Base-by-base conservation (phyloP, 2,329 filamentous ascomycete species). In the Trichothecium sympodiale region DNA sequence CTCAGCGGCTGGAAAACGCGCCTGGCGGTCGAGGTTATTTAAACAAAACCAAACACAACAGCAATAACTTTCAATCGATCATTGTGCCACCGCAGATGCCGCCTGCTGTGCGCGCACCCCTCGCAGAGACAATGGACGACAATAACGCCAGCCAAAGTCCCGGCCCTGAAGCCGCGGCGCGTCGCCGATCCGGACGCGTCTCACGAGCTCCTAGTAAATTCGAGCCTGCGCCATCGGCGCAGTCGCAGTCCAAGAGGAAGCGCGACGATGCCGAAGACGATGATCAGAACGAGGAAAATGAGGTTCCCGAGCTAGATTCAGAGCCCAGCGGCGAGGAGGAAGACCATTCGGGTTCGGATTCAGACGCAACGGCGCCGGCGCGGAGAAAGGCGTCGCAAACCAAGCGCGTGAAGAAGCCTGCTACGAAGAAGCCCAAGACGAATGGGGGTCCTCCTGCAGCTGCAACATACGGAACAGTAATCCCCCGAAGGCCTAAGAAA, bases 161-260 rank as follows among this genome's bases (percentile, higher is more conserved):
- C 41, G 66, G 69, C 37, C 60, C 62, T 41, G 63, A 67, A 42
- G 58, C 62, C 40, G 63, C 65, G 50, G 64, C 67, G 59, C 69
- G 71, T 66, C 77, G 79, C 56, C 74, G 76, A 45, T 83, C 78
- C 27, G 74, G 76, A 74, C 76, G 76, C 73, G 75, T 77, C 62
- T 67, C 74, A 42, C 72, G 64, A 51, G 65, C 63, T 26, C 74
- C 75, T 31, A 55, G 68, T 51, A 78, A 78, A 54, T 80, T 75
- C 57, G 62, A 62, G 38, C 68, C 72, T 37, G 69, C 77, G 41
- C 41, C 50, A 36, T 39, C 52, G 29, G 45, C 45, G 32, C 60
- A 64, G 45, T 47, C 58, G 31, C 60, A 62, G 29, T 52, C 65
- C 34, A 80, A 79, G 58, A 69, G 76, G 54, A 80, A 80, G 59